Evolutionary conservation across 352 stramenopile species (phyloP).

Genomic region (Phytopythium delawarense): DNA sequence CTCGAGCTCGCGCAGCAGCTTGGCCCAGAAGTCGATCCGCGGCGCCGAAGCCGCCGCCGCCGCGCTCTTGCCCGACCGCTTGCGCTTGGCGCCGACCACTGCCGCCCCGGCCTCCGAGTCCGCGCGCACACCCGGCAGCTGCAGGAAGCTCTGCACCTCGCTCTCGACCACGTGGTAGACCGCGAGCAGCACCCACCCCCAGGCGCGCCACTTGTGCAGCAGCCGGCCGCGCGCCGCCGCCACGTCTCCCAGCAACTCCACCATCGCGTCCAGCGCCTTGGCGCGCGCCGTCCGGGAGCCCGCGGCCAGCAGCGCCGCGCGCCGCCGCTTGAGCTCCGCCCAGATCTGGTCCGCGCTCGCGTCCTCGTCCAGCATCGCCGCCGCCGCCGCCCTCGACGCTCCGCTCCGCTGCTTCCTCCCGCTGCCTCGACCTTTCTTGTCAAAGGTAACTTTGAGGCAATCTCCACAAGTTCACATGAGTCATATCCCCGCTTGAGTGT

Average conservation of each 20-base stretch:
- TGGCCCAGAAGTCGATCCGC: conserved; percentile 49
- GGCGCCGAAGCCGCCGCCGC: conserved; percentile 24
- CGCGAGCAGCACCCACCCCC: conserved; percentile 52
- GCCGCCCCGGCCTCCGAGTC: not conserved
- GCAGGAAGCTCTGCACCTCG: conserved; percentile 45
- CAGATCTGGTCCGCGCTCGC: conserved; percentile 31
- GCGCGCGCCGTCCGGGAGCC: conserved; percentile 33
- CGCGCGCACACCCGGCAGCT: not conserved
- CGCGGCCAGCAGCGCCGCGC: conserved; percentile 39
- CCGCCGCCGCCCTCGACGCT: not conserved
- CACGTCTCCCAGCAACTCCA: conserved; percentile 53
- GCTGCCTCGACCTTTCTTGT: not conserved
- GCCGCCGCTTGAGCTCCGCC: conserved; percentile 35
- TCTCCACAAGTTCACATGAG: too few relatives aligned
- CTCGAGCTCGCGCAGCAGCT: conserved; percentile 57
- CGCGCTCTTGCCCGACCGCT: conserved; percentile 12
- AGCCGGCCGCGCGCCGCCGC: conserved; percentile 26
- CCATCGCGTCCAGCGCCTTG: conserved; percentile 26
- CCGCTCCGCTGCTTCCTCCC: not conserved
- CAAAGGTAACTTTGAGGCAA: not conserved
- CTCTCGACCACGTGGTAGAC: conserved; percentile 43
- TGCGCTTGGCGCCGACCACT: conserved; percentile 20
- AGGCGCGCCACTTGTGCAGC: conserved; percentile 71
- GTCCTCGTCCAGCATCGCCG: conserved; percentile 3
- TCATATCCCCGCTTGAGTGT: not conserved